Evolutionary conservation across 2,329 filamentous ascomycete species (phyloP).

Genomic region (Coniella vitis): DNA sequence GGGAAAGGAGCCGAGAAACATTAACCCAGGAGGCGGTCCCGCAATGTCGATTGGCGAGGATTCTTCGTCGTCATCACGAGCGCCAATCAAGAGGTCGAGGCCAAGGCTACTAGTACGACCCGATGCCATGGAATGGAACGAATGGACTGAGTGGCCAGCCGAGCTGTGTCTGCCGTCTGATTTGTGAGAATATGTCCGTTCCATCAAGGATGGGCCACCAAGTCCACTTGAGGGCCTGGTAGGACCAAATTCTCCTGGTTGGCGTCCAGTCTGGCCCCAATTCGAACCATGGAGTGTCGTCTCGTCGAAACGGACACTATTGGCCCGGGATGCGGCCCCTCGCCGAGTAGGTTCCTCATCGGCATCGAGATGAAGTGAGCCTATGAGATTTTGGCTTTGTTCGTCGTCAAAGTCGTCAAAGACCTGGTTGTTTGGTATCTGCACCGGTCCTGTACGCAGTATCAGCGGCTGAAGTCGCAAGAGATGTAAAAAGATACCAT

Average conservation of each 20-base stretch:
- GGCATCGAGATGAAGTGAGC: constrained; percentile 74
- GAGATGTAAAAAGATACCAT: too few relatives aligned
- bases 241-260: constrained; percentile 76
- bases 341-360: constrained; percentile 82
- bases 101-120: constrained; percentile 84
- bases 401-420: constrained; percentile 83
- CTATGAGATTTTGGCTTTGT: constrained; percentile 71
- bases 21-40: constrained; percentile 74
- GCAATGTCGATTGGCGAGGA: constrained; percentile 62
- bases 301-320: constrained; percentile 96
- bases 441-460: constrained; percentile 58
- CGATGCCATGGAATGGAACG: constrained; percentile 64
- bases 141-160: constrained; percentile 68
- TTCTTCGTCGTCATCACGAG: constrained; percentile 39
- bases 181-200: constrained; percentile 87
- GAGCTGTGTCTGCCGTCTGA: constrained; percentile 94
- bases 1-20: constrained; percentile 80
- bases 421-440: constrained; percentile 72
- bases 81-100: constrained; percentile 61
- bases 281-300: constrained; percentile 83
- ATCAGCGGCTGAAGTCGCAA: neutral
- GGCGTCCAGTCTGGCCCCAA: constrained; percentile 74
- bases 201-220: constrained; percentile 73
- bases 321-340: constrained; percentile 83
- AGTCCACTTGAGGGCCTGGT: constrained; percentile 73